phyloP scores from a whole-genome alignment of 2,329 filamentous ascomycete species.

The Colletotrichum cordylinicola region DNA sequence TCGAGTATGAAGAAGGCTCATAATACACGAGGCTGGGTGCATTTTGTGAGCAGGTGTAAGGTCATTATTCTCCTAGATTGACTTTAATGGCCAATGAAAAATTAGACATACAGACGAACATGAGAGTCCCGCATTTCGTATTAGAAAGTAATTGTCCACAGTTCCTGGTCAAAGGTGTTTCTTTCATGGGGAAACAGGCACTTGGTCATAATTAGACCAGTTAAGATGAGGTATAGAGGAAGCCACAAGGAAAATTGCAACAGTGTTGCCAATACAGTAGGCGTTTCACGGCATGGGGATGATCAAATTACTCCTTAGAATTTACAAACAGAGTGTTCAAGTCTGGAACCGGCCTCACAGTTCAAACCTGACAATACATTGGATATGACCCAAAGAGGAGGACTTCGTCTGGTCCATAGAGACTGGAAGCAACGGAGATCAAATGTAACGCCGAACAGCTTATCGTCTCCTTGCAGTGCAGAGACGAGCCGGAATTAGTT shows the following conservation, averaged over 20 bases:
- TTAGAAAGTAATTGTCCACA: neutral
- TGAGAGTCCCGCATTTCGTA: neutral
- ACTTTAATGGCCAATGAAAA: neutral
- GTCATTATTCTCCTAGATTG: neutral
- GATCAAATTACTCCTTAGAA: no score
- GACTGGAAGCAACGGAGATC: no score
- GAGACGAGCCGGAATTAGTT: neutral
- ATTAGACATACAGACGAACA: neutral
- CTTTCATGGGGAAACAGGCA: rapidly evolving
- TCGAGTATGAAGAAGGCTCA: rapidly evolving
- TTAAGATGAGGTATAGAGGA: no score
- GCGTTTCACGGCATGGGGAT: no score
- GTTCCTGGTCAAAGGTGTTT: neutral
- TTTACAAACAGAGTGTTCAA: no score
- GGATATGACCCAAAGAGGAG: no score
- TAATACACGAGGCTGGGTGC: neutral
- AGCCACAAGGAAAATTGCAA: no score
- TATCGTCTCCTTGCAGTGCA: neutral
- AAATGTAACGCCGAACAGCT: neutral
- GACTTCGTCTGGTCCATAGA: no score
- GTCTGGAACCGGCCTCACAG: no score
- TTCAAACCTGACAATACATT: no score
- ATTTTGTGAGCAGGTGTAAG: neutral
- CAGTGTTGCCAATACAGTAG: no score
- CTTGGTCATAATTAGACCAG: no score